Conservation (phyloP, 352 stramenopile species). For the Albugo laibachii region DNA sequence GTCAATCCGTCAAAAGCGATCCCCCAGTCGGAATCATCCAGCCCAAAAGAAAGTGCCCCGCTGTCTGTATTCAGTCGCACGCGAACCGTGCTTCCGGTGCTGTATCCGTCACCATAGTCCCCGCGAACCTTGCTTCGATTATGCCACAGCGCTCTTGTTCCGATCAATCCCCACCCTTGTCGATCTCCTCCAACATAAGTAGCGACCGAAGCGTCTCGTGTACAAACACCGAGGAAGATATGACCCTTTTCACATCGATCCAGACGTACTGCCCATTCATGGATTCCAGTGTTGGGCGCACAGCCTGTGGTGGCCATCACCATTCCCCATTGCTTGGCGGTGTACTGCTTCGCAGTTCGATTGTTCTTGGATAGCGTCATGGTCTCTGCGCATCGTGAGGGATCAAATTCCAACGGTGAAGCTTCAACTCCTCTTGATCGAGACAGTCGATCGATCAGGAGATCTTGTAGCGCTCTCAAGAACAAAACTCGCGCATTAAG, state of each 20-base stretch:
- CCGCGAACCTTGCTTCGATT: conserved; percentile 77
- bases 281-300: conserved; percentile 62
- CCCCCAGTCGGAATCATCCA: conserved; percentile 76
- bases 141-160: conserved; percentile 75
- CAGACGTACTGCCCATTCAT: conserved; percentile 75
- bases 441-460: conserved; percentile 65
- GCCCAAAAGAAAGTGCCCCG: conserved; percentile 68
- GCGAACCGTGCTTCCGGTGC: conserved; percentile 61
- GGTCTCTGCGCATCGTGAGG: conserved; percentile 68
- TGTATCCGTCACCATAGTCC: conserved; percentile 78
- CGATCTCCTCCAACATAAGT: conserved; percentile 79
- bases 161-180: conserved; percentile 77
- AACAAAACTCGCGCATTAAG: conserved; percentile 35
- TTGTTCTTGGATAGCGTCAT: conserved; percentile 75
- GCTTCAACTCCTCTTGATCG: conserved; percentile 49
- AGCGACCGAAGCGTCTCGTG: conserved; percentile 62
- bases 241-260: conserved; percentile 80
- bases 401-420: conserved; percentile 71
- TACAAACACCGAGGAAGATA: conserved; percentile 79
- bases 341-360: conserved; percentile 76
- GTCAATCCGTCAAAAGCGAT: conserved; percentile 77
- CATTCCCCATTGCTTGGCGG: conserved; percentile 82
- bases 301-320: conserved; percentile 74
- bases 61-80: conserved; percentile 75
- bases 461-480: conserved; percentile 64